Evolutionary conservation across 805 yeast species (phyloP).

Genomic region (Candida incommunis): DNA sequence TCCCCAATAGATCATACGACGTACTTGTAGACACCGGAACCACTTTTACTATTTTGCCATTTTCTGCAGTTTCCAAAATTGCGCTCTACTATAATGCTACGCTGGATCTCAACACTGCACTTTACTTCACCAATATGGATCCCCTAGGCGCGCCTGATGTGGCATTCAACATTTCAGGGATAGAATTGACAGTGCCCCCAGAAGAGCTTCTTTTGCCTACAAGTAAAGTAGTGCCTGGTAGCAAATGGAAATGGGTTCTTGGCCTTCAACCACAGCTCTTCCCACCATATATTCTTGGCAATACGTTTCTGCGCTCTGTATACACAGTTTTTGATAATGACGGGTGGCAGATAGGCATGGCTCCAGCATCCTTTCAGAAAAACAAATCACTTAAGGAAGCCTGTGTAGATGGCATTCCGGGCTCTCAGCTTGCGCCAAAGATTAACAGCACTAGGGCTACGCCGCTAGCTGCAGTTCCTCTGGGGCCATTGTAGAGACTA

Average conservation of each 20-base stretch:
- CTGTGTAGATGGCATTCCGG: slow-evolving; percentile 12
- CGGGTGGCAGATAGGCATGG: slow-evolving; percentile 40
- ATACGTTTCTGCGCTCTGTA: slow-evolving; percentile 48
- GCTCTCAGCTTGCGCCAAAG: slow-evolving; percentile 9
- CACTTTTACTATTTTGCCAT: neutral
- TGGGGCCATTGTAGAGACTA: neutral
- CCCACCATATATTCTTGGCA: slow-evolving; percentile 35
- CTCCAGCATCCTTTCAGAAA: slow-evolving; percentile 27
- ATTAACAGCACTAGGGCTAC: neutral
- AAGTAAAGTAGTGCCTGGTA: neutral
- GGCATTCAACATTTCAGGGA: neutral
- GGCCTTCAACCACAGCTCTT: neutral
- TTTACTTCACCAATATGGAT: neutral
- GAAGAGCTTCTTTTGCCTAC: neutral
- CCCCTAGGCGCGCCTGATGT: neutral
- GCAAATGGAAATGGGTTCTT: neutral
- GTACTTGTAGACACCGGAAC: neutral
- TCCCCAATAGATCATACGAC: neutral
- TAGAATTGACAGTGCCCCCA: neutral
- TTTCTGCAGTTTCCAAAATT: neutral
- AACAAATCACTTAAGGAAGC: slow-evolving; percentile 14
- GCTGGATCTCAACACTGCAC: neutral
- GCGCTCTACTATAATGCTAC: neutral
- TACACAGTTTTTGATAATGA: slow-evolving; percentile 59
- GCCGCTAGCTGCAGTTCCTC: neutral